Evolutionary conservation across 225 moss, liverwort and hornwort species (phyloP).

Genomic region (Marchantia paleacea): DNA sequence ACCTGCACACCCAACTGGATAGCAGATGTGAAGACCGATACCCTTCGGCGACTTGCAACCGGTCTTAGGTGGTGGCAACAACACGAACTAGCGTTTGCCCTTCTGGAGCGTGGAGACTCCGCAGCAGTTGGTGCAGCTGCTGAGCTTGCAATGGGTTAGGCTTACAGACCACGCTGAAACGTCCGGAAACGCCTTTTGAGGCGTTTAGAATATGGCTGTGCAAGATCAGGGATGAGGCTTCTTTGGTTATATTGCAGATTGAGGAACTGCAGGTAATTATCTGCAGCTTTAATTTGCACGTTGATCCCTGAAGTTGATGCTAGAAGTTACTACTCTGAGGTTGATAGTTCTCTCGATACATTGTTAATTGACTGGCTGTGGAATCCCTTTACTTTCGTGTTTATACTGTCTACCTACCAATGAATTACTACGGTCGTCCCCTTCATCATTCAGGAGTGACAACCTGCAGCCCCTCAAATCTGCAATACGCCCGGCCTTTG

Average conservation of each 20-base stretch:
- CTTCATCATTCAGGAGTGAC: no score
- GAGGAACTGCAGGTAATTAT: not conserved
- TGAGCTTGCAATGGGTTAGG: conserved; percentile 46
- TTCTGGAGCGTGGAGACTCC: conserved; percentile 70
- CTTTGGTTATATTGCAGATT: not conserved
- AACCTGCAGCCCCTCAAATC: no score
- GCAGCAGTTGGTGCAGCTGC: conserved; percentile 71
- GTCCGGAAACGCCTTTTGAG: no score
- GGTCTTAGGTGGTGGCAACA: conserved; percentile 93
- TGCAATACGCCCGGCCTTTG: no score
- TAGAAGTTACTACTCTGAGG: no score
- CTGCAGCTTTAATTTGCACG: not conserved
- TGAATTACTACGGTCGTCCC: no score
- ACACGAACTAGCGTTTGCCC: conserved; percentile 80
- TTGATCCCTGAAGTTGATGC: not conserved
- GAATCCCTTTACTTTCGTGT: no score
- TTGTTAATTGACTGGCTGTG: no score
- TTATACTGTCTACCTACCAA: no score
- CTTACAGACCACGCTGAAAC: not conserved
- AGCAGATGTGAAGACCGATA: conserved; percentile 64
- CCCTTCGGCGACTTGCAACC: conserved; percentile 61
- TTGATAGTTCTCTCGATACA: no score
- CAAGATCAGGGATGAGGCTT: not conserved
- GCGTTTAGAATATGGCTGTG: no score
- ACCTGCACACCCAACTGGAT: conserved; percentile 89